Evolutionary conservation across 2,329 filamentous ascomycete species (phyloP), one percentile per base, ranked within the genome.

Genomic region (Cercospora berteroae): DNA sequence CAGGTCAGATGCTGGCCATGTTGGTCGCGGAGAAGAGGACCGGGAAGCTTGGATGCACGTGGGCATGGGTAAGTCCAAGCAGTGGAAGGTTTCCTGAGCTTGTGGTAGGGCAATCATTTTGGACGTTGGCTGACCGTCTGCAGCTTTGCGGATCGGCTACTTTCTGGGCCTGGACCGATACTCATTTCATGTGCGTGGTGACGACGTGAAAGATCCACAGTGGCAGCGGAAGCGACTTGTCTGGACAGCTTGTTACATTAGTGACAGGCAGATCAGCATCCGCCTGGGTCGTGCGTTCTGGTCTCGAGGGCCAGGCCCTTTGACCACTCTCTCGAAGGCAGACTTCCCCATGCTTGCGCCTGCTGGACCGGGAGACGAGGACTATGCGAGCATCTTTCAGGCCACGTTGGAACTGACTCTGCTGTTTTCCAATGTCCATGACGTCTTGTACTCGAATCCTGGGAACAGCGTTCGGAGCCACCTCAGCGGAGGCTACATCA

Each of bases 41-140:
- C 85, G 90, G 55, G 89, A 90, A 31, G 89, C 89, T 0, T 92
- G 90, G 90, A 92, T 92, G 89, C 88, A 91, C 72, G 88, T 91
- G 5, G 90, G 90, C 1, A 84, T 89, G 20, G 48, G 48, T 55
- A 55, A 16, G 48, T 55, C 6, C 8, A 55, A 23, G 20, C 12
- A 6, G 5, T 4, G 20, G 48, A 25, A 52, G 48, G 20, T 23
- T 8, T 23, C 6, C 18, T 23, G 44, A 50, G 23, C 48, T 52
- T 13, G 48, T n/a, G 12, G 7, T 23, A 27, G 20, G 48, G 48
- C n/a, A 36, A 3, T 1, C 27, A 10, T 16, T 52, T 4, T 7
- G 7, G 5, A 52, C 48, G 3, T 23, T 13, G n/a, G 23, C 48
- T 55, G 23, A 55, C 23, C 23, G 27, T 7, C 23, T 29, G 23